Evolutionary conservation across 768 basidiomycete species (phyloP).

Genomic region (Podaxis mareebaensis): DNA sequence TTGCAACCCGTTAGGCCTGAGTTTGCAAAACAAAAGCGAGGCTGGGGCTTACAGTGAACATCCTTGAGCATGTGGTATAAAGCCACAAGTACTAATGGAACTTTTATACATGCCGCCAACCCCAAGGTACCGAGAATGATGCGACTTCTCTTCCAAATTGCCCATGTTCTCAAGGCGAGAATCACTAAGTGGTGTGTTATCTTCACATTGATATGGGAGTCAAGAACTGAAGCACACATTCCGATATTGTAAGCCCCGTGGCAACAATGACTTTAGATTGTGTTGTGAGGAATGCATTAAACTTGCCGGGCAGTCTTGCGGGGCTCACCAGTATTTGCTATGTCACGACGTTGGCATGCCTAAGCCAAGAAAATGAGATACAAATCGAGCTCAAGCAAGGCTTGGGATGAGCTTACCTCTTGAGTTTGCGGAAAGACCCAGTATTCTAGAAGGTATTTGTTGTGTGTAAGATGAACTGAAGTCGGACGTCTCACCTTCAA

Average conservation of each 20-base stretch:
- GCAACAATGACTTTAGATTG: background rate
- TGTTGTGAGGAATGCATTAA: too few relatives aligned
- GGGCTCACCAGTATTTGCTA: background rate
- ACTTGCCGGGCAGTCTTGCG: too few relatives aligned
- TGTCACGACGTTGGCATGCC: background rate
- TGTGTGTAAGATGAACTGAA: background rate
- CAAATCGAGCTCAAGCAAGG: background rate
- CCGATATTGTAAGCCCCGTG: background rate
- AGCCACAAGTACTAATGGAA: background rate
- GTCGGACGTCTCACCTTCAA: background rate
- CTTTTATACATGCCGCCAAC: background rate
- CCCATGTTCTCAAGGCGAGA: constrained; percentile 9
- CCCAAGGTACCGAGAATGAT: background rate
- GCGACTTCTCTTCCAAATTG: constrained; percentile 8
- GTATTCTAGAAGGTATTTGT: background rate
- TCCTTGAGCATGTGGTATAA: background rate
- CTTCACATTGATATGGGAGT: background rate
- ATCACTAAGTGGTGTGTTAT: background rate
- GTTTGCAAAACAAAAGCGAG: too few relatives aligned
- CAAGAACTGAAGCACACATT: background rate
- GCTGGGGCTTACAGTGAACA: background rate
- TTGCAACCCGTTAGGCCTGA: background rate
- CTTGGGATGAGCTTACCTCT: background rate
- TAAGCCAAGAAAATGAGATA: background rate
- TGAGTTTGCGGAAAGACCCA: background rate